A percentile compares a stretch with the other conserved stretches of the same genome.
Conservation (phyloP, 768 basidiomycete genomes). For the Boletales sp. region DNA sequence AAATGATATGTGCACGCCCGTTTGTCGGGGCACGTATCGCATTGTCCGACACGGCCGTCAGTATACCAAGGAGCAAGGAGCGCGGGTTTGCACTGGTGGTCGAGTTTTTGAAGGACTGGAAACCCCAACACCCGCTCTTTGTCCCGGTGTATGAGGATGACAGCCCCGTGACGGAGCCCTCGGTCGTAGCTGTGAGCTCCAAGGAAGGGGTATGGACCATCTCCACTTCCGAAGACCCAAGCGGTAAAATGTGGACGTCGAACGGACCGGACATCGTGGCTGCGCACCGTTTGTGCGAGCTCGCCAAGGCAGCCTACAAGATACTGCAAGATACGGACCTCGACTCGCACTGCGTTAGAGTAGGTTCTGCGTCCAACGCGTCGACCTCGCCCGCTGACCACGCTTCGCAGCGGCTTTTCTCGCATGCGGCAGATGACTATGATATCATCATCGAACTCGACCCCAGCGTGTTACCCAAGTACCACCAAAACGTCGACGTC, state of each 20-base stretch:
- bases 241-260: constrained; percentile 75
- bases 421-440: constrained; percentile 81
- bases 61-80: constrained; percentile 71
- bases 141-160: constrained; percentile 63
- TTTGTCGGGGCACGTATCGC: constrained; percentile 54
- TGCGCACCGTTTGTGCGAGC: constrained; percentile 63
- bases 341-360: constrained; percentile 56
- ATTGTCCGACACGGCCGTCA: constrained; percentile 35
- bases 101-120: constrained; percentile 75
- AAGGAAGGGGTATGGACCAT: constrained; percentile 67
- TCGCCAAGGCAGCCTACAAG: constrained; percentile 74
- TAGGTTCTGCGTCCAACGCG: constrained; percentile 28
- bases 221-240: constrained; percentile 70
- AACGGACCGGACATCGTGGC: constrained; percentile 64
- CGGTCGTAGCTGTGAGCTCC: constrained; percentile 29
- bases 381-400: not conserved
- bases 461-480: constrained; percentile 59
- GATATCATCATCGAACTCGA: constrained; percentile 81
- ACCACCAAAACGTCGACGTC: constrained; percentile 64
- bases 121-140: constrained; percentile 69
- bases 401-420: constrained; percentile 66
- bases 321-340: constrained; percentile 51
- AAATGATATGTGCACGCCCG: constrained; percentile 76
- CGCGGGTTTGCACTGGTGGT: constrained; percentile 76
- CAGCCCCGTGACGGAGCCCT: constrained; percentile 3